Conservation (phyloP, 331 rosid species). For the Cydonia oblonga region DNA sequence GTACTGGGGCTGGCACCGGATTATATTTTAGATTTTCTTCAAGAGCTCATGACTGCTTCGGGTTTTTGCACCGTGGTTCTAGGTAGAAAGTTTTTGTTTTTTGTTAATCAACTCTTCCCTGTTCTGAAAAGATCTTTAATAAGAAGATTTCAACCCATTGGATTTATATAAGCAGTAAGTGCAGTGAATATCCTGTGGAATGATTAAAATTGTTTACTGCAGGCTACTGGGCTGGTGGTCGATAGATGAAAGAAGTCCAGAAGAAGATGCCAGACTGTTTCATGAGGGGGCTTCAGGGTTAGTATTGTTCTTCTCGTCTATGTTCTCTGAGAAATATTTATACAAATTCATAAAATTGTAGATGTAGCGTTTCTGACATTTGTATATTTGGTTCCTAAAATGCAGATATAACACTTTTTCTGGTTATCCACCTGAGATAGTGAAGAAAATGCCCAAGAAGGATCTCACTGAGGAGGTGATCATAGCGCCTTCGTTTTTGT, state of each 20-base stretch:
- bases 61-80: constrained; percentile 91
- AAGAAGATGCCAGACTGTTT: constrained; percentile 78
- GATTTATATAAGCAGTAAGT: constrained; percentile 10
- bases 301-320: background rate
- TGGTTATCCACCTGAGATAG: constrained; percentile 97
- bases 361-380: constrained; percentile 14
- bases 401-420: constrained; percentile 84
- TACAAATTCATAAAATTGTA: background rate
- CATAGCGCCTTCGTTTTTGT: background rate
- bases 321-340: background rate
- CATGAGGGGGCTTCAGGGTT: constrained; percentile 86
- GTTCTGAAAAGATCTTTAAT: background rate
- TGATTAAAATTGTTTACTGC: constrained; percentile 18
- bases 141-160: background rate
- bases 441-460: constrained; percentile 96
- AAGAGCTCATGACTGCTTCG: constrained; percentile 72
- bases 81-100: constrained; percentile 36
- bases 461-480: constrained; percentile 99
- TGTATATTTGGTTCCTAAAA: constrained; percentile 16
- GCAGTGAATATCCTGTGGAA: constrained; percentile 1
- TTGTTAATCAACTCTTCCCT: background rate
- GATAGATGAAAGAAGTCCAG: constrained; percentile 92
- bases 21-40: constrained; percentile 60
- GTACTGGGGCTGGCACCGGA: constrained; percentile 61
- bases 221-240: constrained; percentile 99